Evolutionary conservation across 768 basidiomycete genomes (phyloP).

Genomic region (Hygrophorus pudorinus): DNA sequence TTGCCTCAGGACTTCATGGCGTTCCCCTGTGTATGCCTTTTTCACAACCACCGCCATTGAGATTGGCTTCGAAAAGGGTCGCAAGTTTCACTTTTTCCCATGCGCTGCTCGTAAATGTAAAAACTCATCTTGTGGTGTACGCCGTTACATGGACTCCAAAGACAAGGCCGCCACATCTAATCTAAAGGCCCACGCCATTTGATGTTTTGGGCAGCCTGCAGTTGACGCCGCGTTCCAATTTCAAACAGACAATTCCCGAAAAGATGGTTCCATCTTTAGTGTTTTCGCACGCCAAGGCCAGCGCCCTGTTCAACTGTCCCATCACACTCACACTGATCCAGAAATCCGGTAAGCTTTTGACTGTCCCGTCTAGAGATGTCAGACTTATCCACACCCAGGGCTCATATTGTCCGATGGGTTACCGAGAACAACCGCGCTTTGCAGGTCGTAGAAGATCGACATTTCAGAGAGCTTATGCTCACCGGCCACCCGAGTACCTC

Average conservation of each 20-base stretch:
- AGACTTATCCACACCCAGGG: constrained; percentile 12
- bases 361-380: neutral
- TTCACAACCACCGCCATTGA: constrained; percentile 12
- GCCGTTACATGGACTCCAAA: constrained; percentile 15
- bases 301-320: constrained; percentile 21
- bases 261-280: constrained; percentile 15
- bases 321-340: constrained; percentile 15
- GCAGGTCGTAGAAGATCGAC: constrained; percentile 21
- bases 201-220: constrained; percentile 21
- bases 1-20: constrained; percentile 16
- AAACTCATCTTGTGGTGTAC: constrained; percentile 1
- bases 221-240: constrained; percentile 14
- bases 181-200: constrained; percentile 16
- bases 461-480: constrained; percentile 22
- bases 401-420: constrained; percentile 9
- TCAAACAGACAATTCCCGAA: neutral
- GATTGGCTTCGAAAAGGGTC: constrained; percentile 12
- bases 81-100: constrained; percentile 15
- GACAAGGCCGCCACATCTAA: constrained; percentile 20
- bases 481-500: constrained; percentile 23
- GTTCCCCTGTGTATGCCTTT: constrained; percentile 18
- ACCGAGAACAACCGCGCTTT: constrained; percentile 17
- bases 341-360: constrained; percentile 15
- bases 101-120: constrained; percentile 15
- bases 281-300: constrained; percentile 19